Evolutionary conservation across 1,139 yeast genomes (phyloP).

Genomic region (Torulaspora pretoriensis): DNA sequence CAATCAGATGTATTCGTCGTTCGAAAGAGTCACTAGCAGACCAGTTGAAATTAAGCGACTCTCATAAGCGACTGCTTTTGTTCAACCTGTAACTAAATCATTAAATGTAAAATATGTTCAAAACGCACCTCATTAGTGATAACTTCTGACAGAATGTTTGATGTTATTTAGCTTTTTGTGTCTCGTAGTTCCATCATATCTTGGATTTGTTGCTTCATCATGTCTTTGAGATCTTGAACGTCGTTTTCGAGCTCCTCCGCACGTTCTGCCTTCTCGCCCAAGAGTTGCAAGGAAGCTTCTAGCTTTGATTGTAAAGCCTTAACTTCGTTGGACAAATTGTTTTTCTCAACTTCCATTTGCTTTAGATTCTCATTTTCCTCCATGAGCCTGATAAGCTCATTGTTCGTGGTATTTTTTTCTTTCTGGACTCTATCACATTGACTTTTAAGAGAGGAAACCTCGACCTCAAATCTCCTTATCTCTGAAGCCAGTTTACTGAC

Average conservation of each 20-base stretch:
- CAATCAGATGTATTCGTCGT: too few relatives aligned
- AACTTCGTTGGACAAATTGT: constrained; percentile 40
- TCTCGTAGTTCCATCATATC: constrained; percentile 71
- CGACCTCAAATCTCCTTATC: constrained; percentile 75
- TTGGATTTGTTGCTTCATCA: constrained; percentile 78
- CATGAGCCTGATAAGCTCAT: constrained; percentile 57
- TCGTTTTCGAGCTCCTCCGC: constrained; percentile 86
- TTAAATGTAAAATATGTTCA: too few relatives aligned
- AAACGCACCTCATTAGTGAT: background rate
- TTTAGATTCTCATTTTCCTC: constrained; percentile 50
- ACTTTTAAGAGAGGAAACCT: constrained; percentile 60
- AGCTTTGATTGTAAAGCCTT: constrained; percentile 42
- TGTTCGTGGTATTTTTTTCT: constrained; percentile 65
- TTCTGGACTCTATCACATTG: constrained; percentile 51
- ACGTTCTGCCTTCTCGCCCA: constrained; percentile 85
- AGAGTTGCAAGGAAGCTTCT: constrained; percentile 63
- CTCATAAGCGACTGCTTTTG: too few relatives aligned
- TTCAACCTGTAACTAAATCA: too few relatives aligned
- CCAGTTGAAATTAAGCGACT: too few relatives aligned
- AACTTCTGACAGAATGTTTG: background rate
- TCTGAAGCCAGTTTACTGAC: constrained; percentile 44
- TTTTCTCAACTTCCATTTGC: constrained; percentile 39
- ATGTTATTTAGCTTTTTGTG: constrained; percentile 1
- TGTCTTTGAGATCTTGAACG: constrained; percentile 78
- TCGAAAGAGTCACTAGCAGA: too few relatives aligned